Base-by-base conservation (phyloP, 768 basidiomycete species). In the Suillus spraguei region DNA sequence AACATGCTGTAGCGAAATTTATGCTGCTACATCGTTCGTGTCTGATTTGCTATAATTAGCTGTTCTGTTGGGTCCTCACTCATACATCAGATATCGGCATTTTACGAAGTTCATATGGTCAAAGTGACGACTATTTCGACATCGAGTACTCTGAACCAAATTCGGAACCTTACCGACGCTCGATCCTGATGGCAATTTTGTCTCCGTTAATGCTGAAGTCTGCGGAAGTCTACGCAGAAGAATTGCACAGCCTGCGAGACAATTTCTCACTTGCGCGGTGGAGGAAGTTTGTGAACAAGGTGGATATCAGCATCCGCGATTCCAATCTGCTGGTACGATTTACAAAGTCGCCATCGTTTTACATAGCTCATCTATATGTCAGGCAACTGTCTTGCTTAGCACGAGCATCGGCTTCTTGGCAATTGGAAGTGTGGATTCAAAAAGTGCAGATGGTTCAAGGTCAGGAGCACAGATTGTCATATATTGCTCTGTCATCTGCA, bases 291-390 rank as follows among this genome's bases (percentile, higher is more conserved):
- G 74, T 28, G 28, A 28, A 28, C 28, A 28, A 28, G 28, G 73
- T 74, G 0, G 74, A 74, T 61, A 65, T 64, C 24, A 74, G 73
- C n/a, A 72, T 74, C 24, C 71, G 73, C 16, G 73, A 74, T 42
- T 74, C 73, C 38, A 74, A 74, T 46, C 53, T 74, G 38, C 62
- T 74, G 67, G 73, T 73, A 65, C 58, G 50, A 58, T 46, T 4
- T 17, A 46, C 33, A 36, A 32, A 53, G 52, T 11, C 3, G 11
- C 20, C 20, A 35, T 35, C 33, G 3, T 35, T 50, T 33, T 13
- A 35, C 33, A 11, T 5, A n/a, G 52, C 32, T 53, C 20, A 41
- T 36, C 22, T 38, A 7, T 28, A 28, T n/a, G n/a, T 28, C 28
- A 28, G 28, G 28, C 74, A 0, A 74, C 73, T 28, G 28, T 28